Percentiles rank a stretch among this genome's conserved stretches.
Conservation (phyloP, 371 early-diverging fungal species). For the Fennellomyces sp. region DNA sequence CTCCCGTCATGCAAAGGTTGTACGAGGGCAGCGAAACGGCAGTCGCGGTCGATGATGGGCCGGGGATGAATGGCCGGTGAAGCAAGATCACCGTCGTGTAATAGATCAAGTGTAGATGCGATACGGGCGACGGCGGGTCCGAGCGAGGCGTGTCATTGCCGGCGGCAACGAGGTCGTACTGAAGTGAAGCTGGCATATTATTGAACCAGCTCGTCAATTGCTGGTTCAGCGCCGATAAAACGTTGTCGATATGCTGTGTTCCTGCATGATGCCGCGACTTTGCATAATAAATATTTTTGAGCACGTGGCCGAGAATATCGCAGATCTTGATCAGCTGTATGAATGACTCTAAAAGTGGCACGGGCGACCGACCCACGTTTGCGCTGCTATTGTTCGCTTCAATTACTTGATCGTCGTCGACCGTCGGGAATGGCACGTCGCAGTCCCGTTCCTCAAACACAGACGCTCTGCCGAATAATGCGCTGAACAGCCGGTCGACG, state of each 20-base stretch:
- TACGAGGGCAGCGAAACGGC: constrained; percentile 39
- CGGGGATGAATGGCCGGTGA: constrained; percentile 48
- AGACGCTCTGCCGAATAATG: constrained; percentile 43
- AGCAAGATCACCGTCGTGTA: constrained; percentile 44
- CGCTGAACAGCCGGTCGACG: constrained; percentile 44
- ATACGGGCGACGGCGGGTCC: constrained; percentile 29
- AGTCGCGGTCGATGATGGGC: constrained; percentile 20
- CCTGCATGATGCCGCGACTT: constrained; percentile 34
- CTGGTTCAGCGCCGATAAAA: constrained; percentile 38
- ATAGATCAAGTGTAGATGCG: constrained; percentile 50
- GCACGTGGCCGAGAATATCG: constrained; percentile 47
- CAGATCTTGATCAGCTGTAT: constrained; percentile 38
- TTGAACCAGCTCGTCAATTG: constrained; percentile 48
- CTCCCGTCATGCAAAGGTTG: constrained; percentile 44
- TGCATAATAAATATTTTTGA: constrained; percentile 48
- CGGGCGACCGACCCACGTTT: constrained; percentile 16
- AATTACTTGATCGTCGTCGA: constrained; percentile 41
- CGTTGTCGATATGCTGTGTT: constrained; percentile 30
- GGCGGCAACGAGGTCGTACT: constrained; percentile 29
- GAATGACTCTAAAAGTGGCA: constrained; percentile 35
- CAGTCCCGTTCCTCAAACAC: constrained; percentile 49
- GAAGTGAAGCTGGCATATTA: constrained; percentile 41
- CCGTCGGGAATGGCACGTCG: constrained; percentile 48
- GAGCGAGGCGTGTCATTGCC: not conserved
- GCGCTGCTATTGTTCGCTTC: constrained; percentile 2